Conservation (phyloP, 2,329 filamentous ascomycete species). For the Hypoxylon sp. region DNA sequence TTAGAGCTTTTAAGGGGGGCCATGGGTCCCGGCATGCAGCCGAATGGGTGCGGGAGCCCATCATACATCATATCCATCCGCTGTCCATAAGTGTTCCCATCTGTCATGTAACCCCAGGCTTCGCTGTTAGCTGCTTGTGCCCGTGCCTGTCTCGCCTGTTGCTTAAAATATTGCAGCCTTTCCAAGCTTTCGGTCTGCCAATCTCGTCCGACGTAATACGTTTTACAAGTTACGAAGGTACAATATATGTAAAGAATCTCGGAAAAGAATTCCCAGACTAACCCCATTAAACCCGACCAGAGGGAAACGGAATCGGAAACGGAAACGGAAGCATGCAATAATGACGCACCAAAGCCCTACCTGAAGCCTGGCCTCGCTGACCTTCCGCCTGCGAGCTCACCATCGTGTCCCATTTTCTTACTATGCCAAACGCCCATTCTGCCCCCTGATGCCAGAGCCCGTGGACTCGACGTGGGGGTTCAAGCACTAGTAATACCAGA, state of each 20-base stretch:
- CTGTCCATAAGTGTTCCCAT: too few species aligned
- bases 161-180: background rate
- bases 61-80: too few species aligned
- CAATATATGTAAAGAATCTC: too few species aligned
- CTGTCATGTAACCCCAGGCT: background rate
- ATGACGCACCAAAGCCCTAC: background rate
- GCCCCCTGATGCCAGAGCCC: background rate
- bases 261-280: conserved; percentile 27
- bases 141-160: too few species aligned
- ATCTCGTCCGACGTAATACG: conserved; percentile 16
- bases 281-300: conserved; percentile 9
- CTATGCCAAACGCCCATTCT: background rate
- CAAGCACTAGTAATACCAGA: background rate
- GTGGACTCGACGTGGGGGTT: conserved; percentile 17
- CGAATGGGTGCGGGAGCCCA: conserved; percentile 19
- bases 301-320: background rate
- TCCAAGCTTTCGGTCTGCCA: conserved; percentile 7
- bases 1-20: too few species aligned
- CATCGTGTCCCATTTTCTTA: background rate
- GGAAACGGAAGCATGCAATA: background rate
- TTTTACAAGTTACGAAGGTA: too few species aligned
- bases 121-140: conserved; percentile 15
- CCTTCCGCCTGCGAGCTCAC: background rate
- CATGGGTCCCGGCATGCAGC: conserved; percentile 30
- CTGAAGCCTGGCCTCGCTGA: background rate